Evolutionary conservation across 2,329 filamentous ascomycete species (phyloP), one percentile per base, ranked within the genome.

Genomic region (Stachybotrys echinatus): DNA sequence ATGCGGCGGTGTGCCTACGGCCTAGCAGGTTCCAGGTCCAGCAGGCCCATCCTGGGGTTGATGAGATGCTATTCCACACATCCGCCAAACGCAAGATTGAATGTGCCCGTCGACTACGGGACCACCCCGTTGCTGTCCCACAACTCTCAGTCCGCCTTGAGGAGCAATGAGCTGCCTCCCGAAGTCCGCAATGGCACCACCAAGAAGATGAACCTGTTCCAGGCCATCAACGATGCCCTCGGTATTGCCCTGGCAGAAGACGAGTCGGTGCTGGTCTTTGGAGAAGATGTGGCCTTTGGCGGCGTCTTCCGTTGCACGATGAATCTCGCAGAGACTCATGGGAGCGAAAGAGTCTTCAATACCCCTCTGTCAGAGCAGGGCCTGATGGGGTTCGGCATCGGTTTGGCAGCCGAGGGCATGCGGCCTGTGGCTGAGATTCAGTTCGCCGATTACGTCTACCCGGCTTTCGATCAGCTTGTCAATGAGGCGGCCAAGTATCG

Each of bases 211-310:
- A 97, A 97, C 70, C 80, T 96, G 37, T 96, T 94, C 73, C 90
- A 95, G 66, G 87, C 94, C 47, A 84, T 99, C 74, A 97, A 97
- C 66, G 85, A 92, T 56, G 92, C 92, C 12, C 77, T 99, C 20
- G 82, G 88, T 20, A 88, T 87, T 52, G 89, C 92, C 21, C 78
- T 99, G 23, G 82, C 87, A 17, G 82, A 86, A 34, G 92, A 96
- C 60, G 89, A 95, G 55, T 84, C 86, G 18, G 90, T 96, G 20
- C 74, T 97, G 50, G 79, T 99, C 10, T 99, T 99, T 61, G 94
- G 94, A 40, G 94, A 99, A 69, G 94, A 99, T 65, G 91, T 99
- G 7, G 89, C 94, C 14, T 99, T 99, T 56, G 94, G 94, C 40
- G 94, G 94, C 48, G 94, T 99, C 17, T 99, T 99, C 64, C 82